Percentiles rank a stretch among this genome's conserved stretches.
Evolutionary conservation across 495 filamentous ascomycete species (phyloP).

Genomic region (Saxophila tyrrhenica): DNA sequence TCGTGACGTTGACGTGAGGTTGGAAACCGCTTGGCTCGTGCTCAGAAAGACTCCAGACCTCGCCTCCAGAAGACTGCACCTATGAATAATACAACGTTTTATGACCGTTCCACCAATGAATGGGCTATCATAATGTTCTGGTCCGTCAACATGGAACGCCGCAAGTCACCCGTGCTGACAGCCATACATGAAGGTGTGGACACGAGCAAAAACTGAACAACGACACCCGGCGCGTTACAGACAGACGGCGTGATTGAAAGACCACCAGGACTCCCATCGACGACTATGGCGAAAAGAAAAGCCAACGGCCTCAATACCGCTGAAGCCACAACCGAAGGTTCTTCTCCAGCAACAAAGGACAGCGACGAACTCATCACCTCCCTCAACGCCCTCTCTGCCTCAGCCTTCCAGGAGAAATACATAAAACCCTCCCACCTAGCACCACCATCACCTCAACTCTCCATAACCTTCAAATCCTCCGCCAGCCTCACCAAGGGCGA

Average conservation of each 20-base stretch:
- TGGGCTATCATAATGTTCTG: too few relatives aligned
- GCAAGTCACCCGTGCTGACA: too few relatives aligned
- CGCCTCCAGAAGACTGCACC: too few relatives aligned
- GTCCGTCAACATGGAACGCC: too few relatives aligned
- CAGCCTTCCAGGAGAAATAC: neutral
- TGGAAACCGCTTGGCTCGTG: neutral
- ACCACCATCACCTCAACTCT: constrained; percentile 1
- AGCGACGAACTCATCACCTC: constrained; percentile 2
- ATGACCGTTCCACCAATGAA: too few relatives aligned
- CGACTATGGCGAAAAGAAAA: neutral
- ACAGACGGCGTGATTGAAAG: too few relatives aligned
- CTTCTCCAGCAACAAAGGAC: neutral
- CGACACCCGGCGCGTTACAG: too few relatives aligned
- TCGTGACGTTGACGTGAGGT: neutral
- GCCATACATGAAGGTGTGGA: too few relatives aligned
- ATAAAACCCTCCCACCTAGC: neutral
- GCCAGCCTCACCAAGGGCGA: constrained; percentile 38
- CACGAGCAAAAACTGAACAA: too few relatives aligned
- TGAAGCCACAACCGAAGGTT: neutral
- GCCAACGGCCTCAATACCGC: neutral
- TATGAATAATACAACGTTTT: too few relatives aligned
- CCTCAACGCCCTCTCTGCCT: neutral
- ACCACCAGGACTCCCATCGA: neutral
- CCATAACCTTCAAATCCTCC: constrained; percentile 38
- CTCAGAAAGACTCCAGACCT: neutral